Base-by-base conservation (phyloP, 352 stramenopile genomes). In the Phytophthora litchii region DNA sequence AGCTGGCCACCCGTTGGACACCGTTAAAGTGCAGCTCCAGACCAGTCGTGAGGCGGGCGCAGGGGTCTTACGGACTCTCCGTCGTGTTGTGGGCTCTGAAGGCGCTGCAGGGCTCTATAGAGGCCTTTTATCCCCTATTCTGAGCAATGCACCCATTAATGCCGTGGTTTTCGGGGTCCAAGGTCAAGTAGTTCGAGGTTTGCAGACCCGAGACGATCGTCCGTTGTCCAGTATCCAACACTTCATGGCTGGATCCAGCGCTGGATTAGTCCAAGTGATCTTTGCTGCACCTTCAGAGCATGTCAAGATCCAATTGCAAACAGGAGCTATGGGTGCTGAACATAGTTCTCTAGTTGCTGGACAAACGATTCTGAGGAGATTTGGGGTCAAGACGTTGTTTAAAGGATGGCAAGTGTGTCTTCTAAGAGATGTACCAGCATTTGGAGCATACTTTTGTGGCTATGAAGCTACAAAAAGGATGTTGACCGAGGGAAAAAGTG, bases 111-210 rank as follows among this genome's bases (percentile, higher is more conserved):
- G 82, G 6, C 76, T 95, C 34, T 95, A 88, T 67, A 81, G 88
- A 19, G 86, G 84, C 0, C 43, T 95, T 29, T 49, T 92, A 40
- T 92, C 83, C 19, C 86, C 86, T 14, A 83, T 95, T 35, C 60
- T 95, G 27, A 86, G 74, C 48, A 95, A 95, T 54, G 86, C 86
- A 10, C 86, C 86, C 6, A 95, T 95, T 74, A 93, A 95, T 54
- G 86, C 84, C 16, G 81, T 86, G 23, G 77, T 93, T 1, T 95
- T 95, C 35, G 83, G 82, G 17, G 84, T 95, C 3, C 83, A 95
- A 41, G 83, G 82, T 36, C 63, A 74, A 47, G 68, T 80, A 10
- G 70, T 81, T 29, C 80, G 83, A 10, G 51, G 49, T 5, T 55
- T 93, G 17, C 64, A 76, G 42, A 31, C 36, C 2, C 17, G 12